Evolutionary conservation across 768 basidiomycete species (phyloP), one percentile per base, ranked within the genome.

Genomic region (Boletus coccyginus): DNA sequence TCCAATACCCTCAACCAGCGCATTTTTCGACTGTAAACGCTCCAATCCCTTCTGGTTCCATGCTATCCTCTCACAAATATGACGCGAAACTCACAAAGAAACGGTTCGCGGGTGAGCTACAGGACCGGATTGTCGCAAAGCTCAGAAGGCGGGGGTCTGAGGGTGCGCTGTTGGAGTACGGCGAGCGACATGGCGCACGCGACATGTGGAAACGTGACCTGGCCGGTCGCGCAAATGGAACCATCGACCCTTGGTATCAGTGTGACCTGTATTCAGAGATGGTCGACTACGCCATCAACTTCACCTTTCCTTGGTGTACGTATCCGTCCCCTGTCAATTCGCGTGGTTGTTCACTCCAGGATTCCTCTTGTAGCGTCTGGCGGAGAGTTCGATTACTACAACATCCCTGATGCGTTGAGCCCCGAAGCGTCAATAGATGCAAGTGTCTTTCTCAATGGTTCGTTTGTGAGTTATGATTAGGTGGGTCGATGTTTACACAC

Each of bases 251-350:
- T 19, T 81, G 76, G 79, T 86, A 85, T 57, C 78, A 79, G 5
- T 90, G 88, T 65, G 74, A 82, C 51, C 63, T 88, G 7, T 77
- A 82, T 52, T 76, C 79, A 47, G 82, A 85, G 71, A 79, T 85
- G 70, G 61, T 87, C 32, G 87, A 89, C 64, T 89, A 89, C 64
- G 85, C 87, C 8, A 47, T 83, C 56, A 90, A 89, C 21, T 16
- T n/a, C n/a, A n/a, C n/a, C n/a, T n/a, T n/a, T n/a, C n/a, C n/a
- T n/a, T n/a, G n/a, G n/a, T n/a, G n/a, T n/a, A n/a, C n/a, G n/a
- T n/a, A n/a, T n/a, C n/a, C n/a, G n/a, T n/a, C n/a, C n/a, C n/a
- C n/a, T n/a, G 14, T 13, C 8, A 7, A 29, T 12, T 10, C 3
- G 19, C 33, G 31, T 24, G 11, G 39, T 2, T 16, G n/a, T 35